Evolutionary conservation across 805 yeast species (phyloP).

Genomic region (Kodamaea jinghongensis): DNA sequence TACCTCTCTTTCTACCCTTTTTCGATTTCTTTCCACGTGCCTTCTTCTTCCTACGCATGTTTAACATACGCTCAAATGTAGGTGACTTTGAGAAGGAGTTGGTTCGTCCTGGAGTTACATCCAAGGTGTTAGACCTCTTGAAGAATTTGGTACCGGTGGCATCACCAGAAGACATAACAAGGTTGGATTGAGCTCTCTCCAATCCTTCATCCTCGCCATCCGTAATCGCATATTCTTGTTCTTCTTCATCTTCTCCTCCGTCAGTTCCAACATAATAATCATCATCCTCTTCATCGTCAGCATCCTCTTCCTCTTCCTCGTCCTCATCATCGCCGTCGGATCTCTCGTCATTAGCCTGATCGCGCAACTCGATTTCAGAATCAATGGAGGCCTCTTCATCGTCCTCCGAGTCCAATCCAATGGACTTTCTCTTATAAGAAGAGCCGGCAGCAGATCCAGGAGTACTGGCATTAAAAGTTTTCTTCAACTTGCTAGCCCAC

Average conservation of each 20-base stretch:
- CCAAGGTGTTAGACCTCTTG: constrained; percentile 50
- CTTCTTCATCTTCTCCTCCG: constrained; percentile 10
- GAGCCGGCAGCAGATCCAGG: constrained; percentile 3
- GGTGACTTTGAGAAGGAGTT: constrained; percentile 29
- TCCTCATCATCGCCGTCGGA: constrained; percentile 1
- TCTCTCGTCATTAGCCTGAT: background rate
- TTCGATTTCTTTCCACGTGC: constrained; percentile 2
- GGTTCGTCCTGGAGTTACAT: constrained; percentile 23
- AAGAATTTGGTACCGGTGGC: constrained; percentile 33
- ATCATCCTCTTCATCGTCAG: constrained; percentile 11
- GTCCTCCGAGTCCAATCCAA: constrained; percentile 12
- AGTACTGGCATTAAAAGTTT: constrained; percentile 22
- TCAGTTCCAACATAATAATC: constrained; percentile 14
- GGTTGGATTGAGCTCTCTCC: constrained; percentile 29
- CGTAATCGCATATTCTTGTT: background rate
- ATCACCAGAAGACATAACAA: constrained; percentile 34
- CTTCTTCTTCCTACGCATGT: constrained; percentile 1
- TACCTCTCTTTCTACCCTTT: constrained; percentile 5
- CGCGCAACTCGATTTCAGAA: constrained; percentile 16
- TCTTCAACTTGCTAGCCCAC: constrained; percentile 23
- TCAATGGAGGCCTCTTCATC: constrained; percentile 22
- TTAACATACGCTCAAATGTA: constrained; percentile 44
- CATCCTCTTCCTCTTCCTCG: constrained; percentile 9
- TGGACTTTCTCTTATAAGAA: background rate
- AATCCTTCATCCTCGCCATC: constrained; percentile 13